phyloP scores from a whole-genome alignment of 306 rosid genomes.

The Prinsepia uniflora region DNA sequence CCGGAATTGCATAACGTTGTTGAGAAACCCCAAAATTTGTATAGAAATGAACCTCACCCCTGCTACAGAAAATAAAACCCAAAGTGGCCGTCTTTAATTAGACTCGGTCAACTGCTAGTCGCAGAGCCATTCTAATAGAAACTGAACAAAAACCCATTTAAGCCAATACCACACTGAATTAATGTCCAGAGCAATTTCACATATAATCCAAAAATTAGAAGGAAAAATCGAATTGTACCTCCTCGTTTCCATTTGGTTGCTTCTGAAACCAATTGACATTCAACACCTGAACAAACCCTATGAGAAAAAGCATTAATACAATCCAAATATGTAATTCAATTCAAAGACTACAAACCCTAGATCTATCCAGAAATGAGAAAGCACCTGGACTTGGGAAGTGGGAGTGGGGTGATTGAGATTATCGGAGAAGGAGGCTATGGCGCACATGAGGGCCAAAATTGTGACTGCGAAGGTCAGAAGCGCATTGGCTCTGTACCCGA shows the following conservation, averaged over 20 bases:
- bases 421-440: constrained; percentile 73
- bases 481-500: constrained; percentile 81
- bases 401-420: constrained; percentile 67
- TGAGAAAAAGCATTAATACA: neutral
- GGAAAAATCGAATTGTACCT: constrained; percentile 38
- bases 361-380: constrained; percentile 10
- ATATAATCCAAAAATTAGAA: neutral
- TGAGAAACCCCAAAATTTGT: neutral
- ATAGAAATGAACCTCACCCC: neutral
- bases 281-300: constrained; percentile 46
- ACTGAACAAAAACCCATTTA: constrained; percentile 6
- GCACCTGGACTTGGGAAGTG: constrained; percentile 63
- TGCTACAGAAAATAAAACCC: neutral
- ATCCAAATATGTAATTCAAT: constrained; percentile 8
- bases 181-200: neutral
- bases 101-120: neutral
- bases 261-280: constrained; percentile 82
- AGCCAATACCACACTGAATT: neutral
- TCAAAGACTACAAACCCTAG: constrained; percentile 21
- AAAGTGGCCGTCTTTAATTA: neutral
- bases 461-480: constrained; percentile 74
- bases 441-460: constrained; percentile 75
- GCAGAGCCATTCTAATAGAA: neutral
- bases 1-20: neutral
- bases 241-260: constrained; percentile 88